These are phyloP conservation scores for Penicillium hesseltinei DNA, from an alignment of 2,329 filamentous ascomycete species.

Conservation along the genomic window DNA sequence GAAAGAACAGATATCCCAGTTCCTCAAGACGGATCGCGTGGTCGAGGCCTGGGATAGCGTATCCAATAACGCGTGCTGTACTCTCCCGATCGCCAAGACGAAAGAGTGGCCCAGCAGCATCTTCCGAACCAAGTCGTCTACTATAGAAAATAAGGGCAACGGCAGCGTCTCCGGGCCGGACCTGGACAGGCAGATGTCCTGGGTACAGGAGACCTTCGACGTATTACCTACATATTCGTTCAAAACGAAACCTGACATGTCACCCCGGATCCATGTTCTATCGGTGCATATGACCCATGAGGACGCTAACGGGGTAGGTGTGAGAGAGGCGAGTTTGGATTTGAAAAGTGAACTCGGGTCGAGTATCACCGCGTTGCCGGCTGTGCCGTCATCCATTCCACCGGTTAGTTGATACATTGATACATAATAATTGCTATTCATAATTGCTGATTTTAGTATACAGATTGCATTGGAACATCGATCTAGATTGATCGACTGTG, in stretches of 20 bases:
- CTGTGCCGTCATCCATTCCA: slow-evolving; percentile 4
- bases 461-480: slow-evolving; percentile 4
- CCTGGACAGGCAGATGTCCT: slow-evolving; percentile 29
- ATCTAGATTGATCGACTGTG: not conserved
- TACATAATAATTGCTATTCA: not conserved
- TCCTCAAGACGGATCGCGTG: slow-evolving; percentile 36
- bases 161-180: slow-evolving; percentile 14
- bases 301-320: slow-evolving; percentile 9
- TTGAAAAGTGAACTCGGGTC: slow-evolving; percentile 1
- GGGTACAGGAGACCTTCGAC: slow-evolving; percentile 29
- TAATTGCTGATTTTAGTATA: not conserved
- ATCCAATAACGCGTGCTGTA: slow-evolving; percentile 21
- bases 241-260: slow-evolving; percentile 26
- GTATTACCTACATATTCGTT: slow-evolving; percentile 32
- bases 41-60: slow-evolving; percentile 33
- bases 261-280: slow-evolving; percentile 34
- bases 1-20: slow-evolving; percentile 34
- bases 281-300: slow-evolving; percentile 29
- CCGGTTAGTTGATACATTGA: not conserved
- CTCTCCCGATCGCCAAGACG: slow-evolving; percentile 13
- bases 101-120: slow-evolving; percentile 32
- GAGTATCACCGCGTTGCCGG: slow-evolving; percentile 6
- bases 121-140: slow-evolving; percentile 31
- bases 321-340: slow-evolving; percentile 7
- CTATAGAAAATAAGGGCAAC: slow-evolving; percentile 9